Base-by-base conservation (phyloP, 2,329 filamentous ascomycete species). In the Kalmusia sp. region DNA sequence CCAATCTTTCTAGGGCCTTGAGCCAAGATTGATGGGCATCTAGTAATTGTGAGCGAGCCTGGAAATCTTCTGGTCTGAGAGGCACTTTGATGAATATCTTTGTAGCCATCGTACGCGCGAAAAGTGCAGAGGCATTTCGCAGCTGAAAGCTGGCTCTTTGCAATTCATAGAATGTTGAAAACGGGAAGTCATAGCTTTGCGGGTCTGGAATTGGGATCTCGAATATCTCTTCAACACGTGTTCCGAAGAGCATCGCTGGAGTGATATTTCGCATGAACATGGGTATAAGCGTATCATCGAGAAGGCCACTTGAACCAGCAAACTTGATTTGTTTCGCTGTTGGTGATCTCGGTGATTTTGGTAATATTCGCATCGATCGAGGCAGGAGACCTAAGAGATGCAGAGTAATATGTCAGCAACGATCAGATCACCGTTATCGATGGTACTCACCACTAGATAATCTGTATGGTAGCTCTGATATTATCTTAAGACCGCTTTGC, bases 401-500 rank as follows among this genome's bases (percentile, higher is more conserved):
- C 4, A 40, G 2, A 3, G n/a, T 39, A 6, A 39, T 22, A 14
- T 12, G 2, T n/a, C 3, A 9, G 33, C 4, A 31, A 9, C 3
- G 8, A 19, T 39, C 15, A 9, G n/a, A n/a, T n/a, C n/a, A n/a
- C n/a, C n/a, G n/a, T n/a, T 22, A n/a, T 6, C n/a, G 3, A 9
- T 2, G 9, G 12, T 12, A 31, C 45, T 14, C 31, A 49, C 45
- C 45, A 15, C 27, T 17, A 15, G 39, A 46, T 37, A 49, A 45
- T 33, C 51, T 49, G 17, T 9, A 50, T 5, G 24, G 50, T 34
- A 55, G 55, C 40, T 64, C 59, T 6, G 55, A 37, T 24, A 68
- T 58, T 19, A 81, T 64, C 34, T 69, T 74, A 3, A 80, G 49
- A 0, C 80, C 79, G 35, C 70, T 78, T 14, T 71, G 69, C 4